Evolutionary conservation across 2,329 filamentous ascomycete genomes (phyloP), one percentile per base, ranked within the genome.

Genomic region (Aspergillus sp.): DNA sequence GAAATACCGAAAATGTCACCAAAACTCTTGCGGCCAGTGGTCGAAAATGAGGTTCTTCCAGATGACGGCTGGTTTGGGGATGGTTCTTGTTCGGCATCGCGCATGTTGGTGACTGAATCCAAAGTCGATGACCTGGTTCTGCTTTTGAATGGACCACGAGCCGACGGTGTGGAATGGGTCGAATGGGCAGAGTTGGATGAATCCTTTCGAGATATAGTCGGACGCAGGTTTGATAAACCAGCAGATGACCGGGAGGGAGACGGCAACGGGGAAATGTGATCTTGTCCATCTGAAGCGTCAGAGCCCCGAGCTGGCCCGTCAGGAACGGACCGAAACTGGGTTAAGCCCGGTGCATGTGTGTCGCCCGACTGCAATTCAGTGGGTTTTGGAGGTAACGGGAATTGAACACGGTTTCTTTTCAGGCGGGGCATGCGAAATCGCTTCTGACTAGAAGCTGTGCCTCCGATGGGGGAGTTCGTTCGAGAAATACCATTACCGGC

Each of bases 81-180:
- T 6, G 85, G 80, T 5, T 89, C 82, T 54, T 87, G 85, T 34
- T 89, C 85, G 60, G 91, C 90, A 54, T 87, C 86, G 1, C 88
- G 90, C 54, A 85, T 83, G 62, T 89, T 86, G 17, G 88, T 86
- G 44, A 93, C 75, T 1, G 93, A 98, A 67, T 90, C 93, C 78
- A 96, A 83, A 0, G 95, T 98, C 5, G 93, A 96, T 17, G 95
- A 96, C 63, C 95, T 85, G 52, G 88, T 89, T 64, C 93, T 83
- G 51, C 87, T 77, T 20, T 61, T 61, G 6, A 54, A 51, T 83
- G 82, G 22, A 85, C 77, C 51, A 82, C 81, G 53, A 79, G 70
- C 62, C 22, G 81, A 80, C 1, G 83, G 80, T 15, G 82, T 82
- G 1, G 85, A 86, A 39, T 76, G 77, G 11, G 76, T 73, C 0